These are phyloP conservation scores for Corylus americana DNA, from an alignment of 306 rosid species.

Conservation along the genomic window DNA sequence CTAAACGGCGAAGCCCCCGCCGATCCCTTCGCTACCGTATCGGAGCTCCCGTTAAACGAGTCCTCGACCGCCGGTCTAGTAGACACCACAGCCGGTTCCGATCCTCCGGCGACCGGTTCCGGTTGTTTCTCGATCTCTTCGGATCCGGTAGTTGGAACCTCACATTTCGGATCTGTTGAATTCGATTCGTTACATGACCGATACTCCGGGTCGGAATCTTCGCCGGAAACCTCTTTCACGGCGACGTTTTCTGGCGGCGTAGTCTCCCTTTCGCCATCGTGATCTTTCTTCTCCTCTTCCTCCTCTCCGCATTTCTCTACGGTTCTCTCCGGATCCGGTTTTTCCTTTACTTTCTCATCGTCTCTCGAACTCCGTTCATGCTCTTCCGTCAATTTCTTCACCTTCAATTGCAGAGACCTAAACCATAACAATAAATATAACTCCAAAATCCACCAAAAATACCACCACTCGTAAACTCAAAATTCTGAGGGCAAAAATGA, in stretches of 20 bases:
- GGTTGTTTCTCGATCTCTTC: not conserved
- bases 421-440: not conserved
- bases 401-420: slow-evolving; percentile 35
- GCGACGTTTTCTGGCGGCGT: not conserved
- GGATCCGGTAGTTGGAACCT: not conserved
- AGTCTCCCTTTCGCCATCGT: not conserved
- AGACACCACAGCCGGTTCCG: slow-evolving; percentile 14
- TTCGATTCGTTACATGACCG: slow-evolving; percentile 24
- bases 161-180: slow-evolving; percentile 20
- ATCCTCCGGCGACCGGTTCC: not conserved
- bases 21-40: slow-evolving; percentile 26
- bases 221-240: slow-evolving; percentile 3
- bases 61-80: slow-evolving; percentile 27
- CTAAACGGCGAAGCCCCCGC: not conserved
- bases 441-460: not conserved
- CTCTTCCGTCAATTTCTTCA: slow-evolving; percentile 27
- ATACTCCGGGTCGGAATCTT: slow-evolving; percentile 1
- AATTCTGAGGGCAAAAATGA: not conserved
- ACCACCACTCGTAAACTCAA: not conserved
- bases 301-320: not conserved
- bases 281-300: not conserved
- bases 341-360: not conserved
- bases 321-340: slow-evolving; percentile 25
- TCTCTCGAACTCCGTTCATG: slow-evolving; percentile 13
- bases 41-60: slow-evolving; percentile 33